Percentiles rank a stretch among this genome's conserved stretches.
These are phyloP conservation scores for Neonectria punicea DNA, from an alignment of 2,329 filamentous ascomycete species.

Conservation along the genomic window DNA sequence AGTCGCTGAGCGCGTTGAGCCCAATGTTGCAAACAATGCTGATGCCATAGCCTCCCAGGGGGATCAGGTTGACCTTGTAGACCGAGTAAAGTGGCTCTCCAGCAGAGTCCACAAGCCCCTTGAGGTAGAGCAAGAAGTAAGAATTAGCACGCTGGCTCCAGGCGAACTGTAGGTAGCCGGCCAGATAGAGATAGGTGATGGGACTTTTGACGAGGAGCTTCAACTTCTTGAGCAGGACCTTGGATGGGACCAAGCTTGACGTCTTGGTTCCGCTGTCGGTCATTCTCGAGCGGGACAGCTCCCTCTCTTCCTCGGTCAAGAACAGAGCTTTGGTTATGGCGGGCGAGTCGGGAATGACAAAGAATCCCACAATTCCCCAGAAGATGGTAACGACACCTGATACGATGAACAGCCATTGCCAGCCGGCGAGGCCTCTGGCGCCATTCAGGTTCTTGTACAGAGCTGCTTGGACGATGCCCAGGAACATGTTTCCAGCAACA, in stretches of 20 bases:
- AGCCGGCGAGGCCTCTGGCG: conserved; percentile 30
- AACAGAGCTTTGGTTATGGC: conserved; percentile 34
- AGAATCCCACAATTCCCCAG: conserved; percentile 35
- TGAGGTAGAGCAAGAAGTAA: conserved; percentile 50
- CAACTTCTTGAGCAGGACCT: conserved; percentile 26
- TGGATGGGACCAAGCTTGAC: conserved; percentile 32
- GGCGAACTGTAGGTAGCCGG: conserved; percentile 46
- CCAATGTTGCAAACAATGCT: conserved; percentile 62
- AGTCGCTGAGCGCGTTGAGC: conserved; percentile 62
- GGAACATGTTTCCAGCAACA: conserved; percentile 39
- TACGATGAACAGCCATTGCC: conserved; percentile 39
- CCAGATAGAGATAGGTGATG: conserved; percentile 45
- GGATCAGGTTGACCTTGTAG: conserved; percentile 63
- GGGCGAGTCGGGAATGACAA: conserved; percentile 37
- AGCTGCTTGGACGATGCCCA: conserved; percentile 37
- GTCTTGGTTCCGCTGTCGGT: conserved; percentile 32
- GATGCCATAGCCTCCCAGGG: conserved; percentile 52
- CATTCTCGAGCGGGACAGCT: conserved; percentile 33
- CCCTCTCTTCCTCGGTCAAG: conserved; percentile 19
- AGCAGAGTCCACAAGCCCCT: conserved; percentile 38
- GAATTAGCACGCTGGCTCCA: conserved; percentile 50
- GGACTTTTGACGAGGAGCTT: conserved; percentile 31
- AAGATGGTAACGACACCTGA: conserved; percentile 35
- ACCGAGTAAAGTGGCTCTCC: conserved; percentile 42
- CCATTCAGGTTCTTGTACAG: conserved; percentile 38